Percentiles rank a stretch among this genome's conserved stretches.
These are phyloP conservation scores for Choanephora cucurbitarum DNA, from an alignment of 371 early-diverging fungal genomes.

Conservation along the genomic window DNA sequence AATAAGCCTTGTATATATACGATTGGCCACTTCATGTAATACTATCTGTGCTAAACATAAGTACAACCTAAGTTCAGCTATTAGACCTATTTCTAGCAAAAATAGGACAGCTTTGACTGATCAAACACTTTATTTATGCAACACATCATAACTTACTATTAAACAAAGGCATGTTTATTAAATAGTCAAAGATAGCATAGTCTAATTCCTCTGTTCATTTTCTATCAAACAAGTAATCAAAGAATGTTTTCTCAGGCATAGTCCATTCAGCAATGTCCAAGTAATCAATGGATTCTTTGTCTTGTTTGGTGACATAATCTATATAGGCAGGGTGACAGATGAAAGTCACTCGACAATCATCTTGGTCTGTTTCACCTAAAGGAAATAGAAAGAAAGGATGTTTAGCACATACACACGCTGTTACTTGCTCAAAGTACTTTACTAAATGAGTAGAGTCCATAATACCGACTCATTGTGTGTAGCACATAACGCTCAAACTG, in stretches of 20 bases:
- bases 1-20: too few relatives aligned
- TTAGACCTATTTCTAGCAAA: too few relatives aligned
- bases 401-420: too few relatives aligned
- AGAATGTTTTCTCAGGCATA: conserved; percentile 31
- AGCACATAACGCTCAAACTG: conserved; percentile 32
- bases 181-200: too few relatives aligned
- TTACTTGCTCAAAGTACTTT: too few relatives aligned
- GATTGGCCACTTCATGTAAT: too few relatives aligned
- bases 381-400: not conserved
- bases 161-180: too few relatives aligned
- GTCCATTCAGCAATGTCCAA: conserved; percentile 10
- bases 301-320: conserved; percentile 16
- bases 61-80: too few relatives aligned
- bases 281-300: conserved; percentile 10
- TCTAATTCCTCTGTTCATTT: not conserved
- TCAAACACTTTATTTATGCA: too few relatives aligned
- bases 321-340: conserved; percentile 31
- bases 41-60: too few relatives aligned
- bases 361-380: conserved; percentile 20
- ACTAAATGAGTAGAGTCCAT: conserved; percentile 35
- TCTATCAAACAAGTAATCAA: conserved; percentile 5
- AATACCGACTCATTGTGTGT: conserved; percentile 36
- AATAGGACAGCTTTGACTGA: too few relatives aligned
- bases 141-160: too few relatives aligned
- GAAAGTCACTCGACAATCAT: conserved; percentile 24